Base-by-base conservation (phyloP, 2,329 filamentous ascomycete genomes). In the Botrytis sinoallii region DNA sequence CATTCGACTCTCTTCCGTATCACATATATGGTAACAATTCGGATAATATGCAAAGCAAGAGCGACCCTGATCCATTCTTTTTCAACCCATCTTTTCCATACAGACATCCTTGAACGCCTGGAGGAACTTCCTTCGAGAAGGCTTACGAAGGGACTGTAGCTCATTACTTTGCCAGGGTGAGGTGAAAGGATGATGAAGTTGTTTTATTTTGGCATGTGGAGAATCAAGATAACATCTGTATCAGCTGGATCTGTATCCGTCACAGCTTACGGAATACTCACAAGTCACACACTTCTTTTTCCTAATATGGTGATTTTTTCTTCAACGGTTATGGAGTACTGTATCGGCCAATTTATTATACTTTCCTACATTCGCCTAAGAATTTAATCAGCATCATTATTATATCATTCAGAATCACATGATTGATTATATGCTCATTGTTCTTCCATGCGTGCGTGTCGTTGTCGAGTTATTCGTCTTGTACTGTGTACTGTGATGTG, bases 281-380 rank as follows among this genome's bases (percentile, higher is more conserved):
- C 52, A 16, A 55, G n/a, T 29, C n/a, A 57, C n/a, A 57, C 48
- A 18, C n/a, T 29, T 29, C 52, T 29, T 55, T 55, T 18, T 29
- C n/a, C 52, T 55, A 18, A 55, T 55, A 29, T 40, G 38, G 35
- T 25, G 8, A n/a, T 63, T 63, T 42, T 42, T 38, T 16, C 38
- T 44, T 22, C 38, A 64, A 64, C n/a, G 61, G 61, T 64, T 63
- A 42, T 42, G 38, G 42, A 48, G 29, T 25, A 16, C 52, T 57
- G n/a, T 32, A 32, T 57, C 52, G 48, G 32, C 32, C 32, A 67
- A 52, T 67, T 40, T 52, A 67, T 52, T 67, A n/a, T 22, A 67
- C 65, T 68, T 55, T 68, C 65, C 65, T 68, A 68, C 65, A 55
- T 68, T 68, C 65, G 65, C 65, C 65, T 55, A 67, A 67, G 22